Evolutionary conservation across 257 asterid genomes (phyloP).

Genomic region (Craterostigma plantagineum): DNA sequence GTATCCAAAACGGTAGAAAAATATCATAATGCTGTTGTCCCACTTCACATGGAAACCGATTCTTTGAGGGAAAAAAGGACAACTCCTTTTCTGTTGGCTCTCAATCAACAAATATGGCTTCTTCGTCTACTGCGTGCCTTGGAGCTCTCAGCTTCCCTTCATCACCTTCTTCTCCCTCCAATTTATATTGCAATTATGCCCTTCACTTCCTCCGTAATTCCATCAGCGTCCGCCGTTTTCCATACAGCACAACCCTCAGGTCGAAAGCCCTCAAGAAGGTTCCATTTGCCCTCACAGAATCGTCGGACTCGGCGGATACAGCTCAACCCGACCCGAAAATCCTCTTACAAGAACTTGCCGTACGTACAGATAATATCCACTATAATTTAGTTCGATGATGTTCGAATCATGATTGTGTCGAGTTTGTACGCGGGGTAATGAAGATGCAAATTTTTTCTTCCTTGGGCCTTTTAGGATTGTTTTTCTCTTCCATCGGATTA

Average conservation of each 20-base stretch:
- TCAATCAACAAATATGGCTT: too few species aligned
- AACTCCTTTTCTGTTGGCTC: too few species aligned
- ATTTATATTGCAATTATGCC: constrained; percentile 14
- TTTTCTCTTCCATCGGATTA: constrained; percentile 71
- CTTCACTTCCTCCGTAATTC: constrained; percentile 12
- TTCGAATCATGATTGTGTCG: not conserved
- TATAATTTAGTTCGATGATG: not conserved
- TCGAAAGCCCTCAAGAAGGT: constrained; percentile 13
- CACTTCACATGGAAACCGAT: too few species aligned
- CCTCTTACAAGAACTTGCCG: constrained; percentile 64
- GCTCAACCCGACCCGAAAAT: constrained; percentile 18
- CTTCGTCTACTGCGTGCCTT: constrained; percentile 14
- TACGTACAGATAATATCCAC: constrained; percentile 11
- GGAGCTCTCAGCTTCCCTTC: constrained; percentile 20
- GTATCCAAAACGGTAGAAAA: too few species aligned
- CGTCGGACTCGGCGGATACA: constrained; percentile 57
- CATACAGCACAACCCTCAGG: constrained; percentile 16
- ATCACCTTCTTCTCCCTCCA: constrained; percentile 13
- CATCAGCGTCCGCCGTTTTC: constrained; percentile 13
- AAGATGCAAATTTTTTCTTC: not conserved
- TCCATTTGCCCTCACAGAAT: constrained; percentile 47
- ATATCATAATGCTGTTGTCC: too few species aligned
- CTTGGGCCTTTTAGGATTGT: constrained; percentile 35
- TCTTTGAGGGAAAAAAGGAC: too few species aligned
- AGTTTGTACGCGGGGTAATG: not conserved